Evolutionary conservation across 2,329 filamentous ascomycete species (phyloP), one percentile per base, ranked within the genome.

Genomic region (Ophiostoma australiae): DNA sequence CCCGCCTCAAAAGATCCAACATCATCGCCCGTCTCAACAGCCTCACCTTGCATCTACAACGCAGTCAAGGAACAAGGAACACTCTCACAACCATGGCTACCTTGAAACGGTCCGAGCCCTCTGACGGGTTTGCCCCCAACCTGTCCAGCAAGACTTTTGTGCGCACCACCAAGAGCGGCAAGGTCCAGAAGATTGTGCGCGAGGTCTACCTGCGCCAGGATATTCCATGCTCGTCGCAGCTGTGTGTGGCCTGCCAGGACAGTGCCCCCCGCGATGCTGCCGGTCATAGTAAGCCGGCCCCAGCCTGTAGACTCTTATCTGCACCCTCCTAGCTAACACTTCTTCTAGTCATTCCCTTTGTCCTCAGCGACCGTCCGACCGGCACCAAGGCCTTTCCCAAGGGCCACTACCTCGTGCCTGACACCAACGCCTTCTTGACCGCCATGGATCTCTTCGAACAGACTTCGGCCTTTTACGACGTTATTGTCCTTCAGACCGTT

Each of bases 381-480:
- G 93, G 91, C 72, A 97, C 93, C 73, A 92, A 90, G 77, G 81
- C 85, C 44, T 97, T 92, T 78, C 91, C 92, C 1, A 87, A 91
- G 78, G 95, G 95, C 39, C 94, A 98, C 79, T 99, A 99, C 79
- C 85, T 99, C 61, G 86, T 99, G 48, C 95, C 95, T 39, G 95
- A 99, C 79, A 99, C 95, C 67, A 99, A 99, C 82, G 94, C 93
- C 63, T 88, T 99, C 69, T 86, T 99, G 69, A 96, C 92, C 78
- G 94, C 92, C 75, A 97, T 99, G 93, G 95, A 99, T 78, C 84
- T 98, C 23, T 97, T 99, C 77, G 95, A 99, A 82, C 90, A 97
- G 75, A 90, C 91, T 72, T 90, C 90, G 17, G 92, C 92, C 3
- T 97, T 99, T 76, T 94, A 95, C 80, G 95, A 99, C 81, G 94